phyloP scores from a whole-genome alignment of 164 flowering plant species.

The Echeveria elegans region DNA sequence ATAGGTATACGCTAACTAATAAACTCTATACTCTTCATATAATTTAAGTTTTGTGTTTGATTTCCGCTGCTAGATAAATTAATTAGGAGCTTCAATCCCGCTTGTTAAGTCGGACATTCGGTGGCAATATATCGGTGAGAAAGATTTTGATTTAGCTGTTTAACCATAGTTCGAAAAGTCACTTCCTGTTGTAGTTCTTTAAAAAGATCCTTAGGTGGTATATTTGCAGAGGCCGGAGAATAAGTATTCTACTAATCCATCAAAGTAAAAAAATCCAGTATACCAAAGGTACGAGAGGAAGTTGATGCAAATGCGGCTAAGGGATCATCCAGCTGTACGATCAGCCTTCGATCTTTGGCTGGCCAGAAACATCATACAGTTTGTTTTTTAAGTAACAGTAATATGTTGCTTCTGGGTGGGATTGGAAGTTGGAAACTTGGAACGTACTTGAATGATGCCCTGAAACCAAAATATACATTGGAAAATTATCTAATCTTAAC shows the following conservation, averaged over 20 bases:
- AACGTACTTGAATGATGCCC: too few relatives aligned
- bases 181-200: not conserved
- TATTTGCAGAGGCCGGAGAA: slow-evolving; percentile 67
- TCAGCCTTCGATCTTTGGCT: slow-evolving; percentile 97
- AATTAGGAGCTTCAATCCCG: slow-evolving; percentile 89
- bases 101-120: slow-evolving; percentile 83
- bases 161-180: not conserved
- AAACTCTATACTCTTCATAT: not conserved
- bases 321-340: slow-evolving; percentile 87
- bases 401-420: too few relatives aligned
- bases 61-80: slow-evolving; percentile 43
- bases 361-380: slow-evolving; percentile 73
- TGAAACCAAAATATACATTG: too few relatives aligned
- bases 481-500: too few relatives aligned
- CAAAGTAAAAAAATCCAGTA: slow-evolving; percentile 54
- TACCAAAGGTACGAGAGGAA: slow-evolving; percentile 59
- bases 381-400: too few relatives aligned
- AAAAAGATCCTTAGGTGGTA: not conserved
- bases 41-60: not conserved
- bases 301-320: slow-evolving; percentile 69
- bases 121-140: slow-evolving; percentile 77
- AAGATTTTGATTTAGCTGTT: not conserved
- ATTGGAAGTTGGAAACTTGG: too few relatives aligned
- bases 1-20: slow-evolving; percentile 48
- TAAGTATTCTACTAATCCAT: slow-evolving; percentile 52